Percentiles rank a stretch among this genome's conserved stretches.
Conservation (phyloP, 345 rosid species). For the Sonneratia caseolaris region DNA sequence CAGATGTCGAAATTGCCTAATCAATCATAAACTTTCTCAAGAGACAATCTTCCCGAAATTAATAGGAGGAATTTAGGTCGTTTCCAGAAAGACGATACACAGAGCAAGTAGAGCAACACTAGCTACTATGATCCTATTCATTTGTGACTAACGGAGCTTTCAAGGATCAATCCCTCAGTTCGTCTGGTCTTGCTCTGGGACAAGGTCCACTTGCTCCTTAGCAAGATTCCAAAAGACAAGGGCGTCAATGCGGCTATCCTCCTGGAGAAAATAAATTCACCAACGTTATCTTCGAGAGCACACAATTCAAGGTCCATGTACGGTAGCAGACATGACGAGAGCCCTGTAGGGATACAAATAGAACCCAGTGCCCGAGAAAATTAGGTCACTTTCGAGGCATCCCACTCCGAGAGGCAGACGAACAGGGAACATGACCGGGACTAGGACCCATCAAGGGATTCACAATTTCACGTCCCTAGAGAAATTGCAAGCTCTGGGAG, state of each 20-base stretch:
- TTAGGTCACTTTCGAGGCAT: background rate
- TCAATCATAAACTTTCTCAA: too few species aligned
- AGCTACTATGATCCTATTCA: too few species aligned
- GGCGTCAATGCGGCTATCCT: background rate
- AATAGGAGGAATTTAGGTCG: too few species aligned
- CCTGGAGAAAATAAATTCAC: background rate
- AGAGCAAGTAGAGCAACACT: too few species aligned
- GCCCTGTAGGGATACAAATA: background rate
- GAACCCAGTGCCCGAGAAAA: background rate
- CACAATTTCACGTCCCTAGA: background rate
- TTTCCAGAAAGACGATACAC: too few species aligned
- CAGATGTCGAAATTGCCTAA: too few species aligned
- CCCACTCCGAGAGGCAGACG: background rate
- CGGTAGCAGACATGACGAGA: background rate
- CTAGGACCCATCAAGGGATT: background rate
- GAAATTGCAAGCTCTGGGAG: background rate
- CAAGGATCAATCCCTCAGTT: too few species aligned
- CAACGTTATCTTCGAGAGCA: background rate
- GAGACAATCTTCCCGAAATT: too few species aligned
- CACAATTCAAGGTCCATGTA: background rate
- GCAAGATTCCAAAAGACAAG: background rate
- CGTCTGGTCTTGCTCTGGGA: too few species aligned
- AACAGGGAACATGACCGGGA: too few species aligned
- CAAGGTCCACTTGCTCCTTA: background rate
- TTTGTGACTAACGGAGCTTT: too few species aligned